Evolutionary conservation across 768 basidiomycete species (phyloP).

Genomic region (Pisolithus microcarpus): DNA sequence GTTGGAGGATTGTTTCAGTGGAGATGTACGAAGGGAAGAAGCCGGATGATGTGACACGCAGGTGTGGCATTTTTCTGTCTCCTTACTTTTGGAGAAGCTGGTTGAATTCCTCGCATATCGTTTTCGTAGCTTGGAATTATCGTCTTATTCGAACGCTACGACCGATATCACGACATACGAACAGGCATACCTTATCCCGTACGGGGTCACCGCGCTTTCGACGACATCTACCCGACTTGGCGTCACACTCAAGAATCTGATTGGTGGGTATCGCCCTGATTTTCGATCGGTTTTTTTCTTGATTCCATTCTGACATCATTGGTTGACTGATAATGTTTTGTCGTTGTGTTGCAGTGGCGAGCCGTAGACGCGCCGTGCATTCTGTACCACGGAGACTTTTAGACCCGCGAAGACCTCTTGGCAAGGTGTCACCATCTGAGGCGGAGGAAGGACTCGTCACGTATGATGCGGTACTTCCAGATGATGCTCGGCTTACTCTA

Average conservation of each 20-base stretch:
- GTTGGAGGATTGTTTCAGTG: conserved; percentile 69
- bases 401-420: conserved; percentile 76
- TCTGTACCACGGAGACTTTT: conserved; percentile 66
- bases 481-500: conserved; percentile 54
- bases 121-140: conserved; percentile 41
- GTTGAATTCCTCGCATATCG: not conserved
- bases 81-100: not conserved
- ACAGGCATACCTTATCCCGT: conserved; percentile 64
- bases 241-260: conserved; percentile 77
- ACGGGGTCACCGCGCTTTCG: conserved; percentile 60
- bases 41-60: conserved; percentile 61
- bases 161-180: conserved; percentile 53
- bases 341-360: conserved; percentile 53
- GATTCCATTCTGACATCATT: not conserved
- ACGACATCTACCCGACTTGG: conserved; percentile 84
- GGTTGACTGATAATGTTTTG: not conserved
- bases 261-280: conserved; percentile 48
- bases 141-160: conserved; percentile 48
- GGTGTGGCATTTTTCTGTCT: conserved; percentile 37
- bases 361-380: conserved; percentile 63
- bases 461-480: conserved; percentile 73
- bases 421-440: conserved; percentile 70
- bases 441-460: conserved; percentile 79
- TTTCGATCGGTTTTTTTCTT: too few species aligned
- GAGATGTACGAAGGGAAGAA: conserved; percentile 81